Evolutionary conservation across 805 yeast species (phyloP), one percentile per base, ranked within the genome.

Genomic region (Teunomyces pallodes): DNA sequence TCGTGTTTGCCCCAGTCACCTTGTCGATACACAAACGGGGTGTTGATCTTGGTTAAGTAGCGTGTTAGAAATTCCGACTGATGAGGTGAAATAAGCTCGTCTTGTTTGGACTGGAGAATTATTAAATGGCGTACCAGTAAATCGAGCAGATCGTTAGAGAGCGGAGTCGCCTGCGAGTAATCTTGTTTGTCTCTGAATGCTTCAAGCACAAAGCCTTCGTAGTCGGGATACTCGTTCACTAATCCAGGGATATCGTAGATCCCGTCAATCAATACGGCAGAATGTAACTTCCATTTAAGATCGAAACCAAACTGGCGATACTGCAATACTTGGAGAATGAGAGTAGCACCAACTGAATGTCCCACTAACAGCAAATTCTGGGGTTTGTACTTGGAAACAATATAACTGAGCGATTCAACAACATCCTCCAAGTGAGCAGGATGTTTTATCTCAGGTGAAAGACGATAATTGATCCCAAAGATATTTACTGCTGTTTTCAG

Each of bases 311-410:
- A 56, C 28, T 57, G 51, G 13, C 36, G 45, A 45, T 50, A 59
- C 44, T 69, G 66, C 9, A 79, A 54, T n/a, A 78, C 53, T 56
- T 86, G 91, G 31, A 83, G 69, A 4, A 76, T 68, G 42, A 87
- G 59, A 1, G 87, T 82, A 1, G 91, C 88, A 2, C 96, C 96
- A 4, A 83, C 94, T 1, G 94, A 86, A 66, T 89, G 96, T 0
- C 96, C 96, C 9, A 80, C 70, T 0, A 72, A 12, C 59, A 56
- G 65, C n/a, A 62, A 28, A 4, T 51, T 43, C 2, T 43, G 29
- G 7, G 52, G 2, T 65, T 63, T 3, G 72, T 39, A 45, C 3
- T 51, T 30, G n/a, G 29, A 32, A 8, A 56, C 35, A 12, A 78
- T 54, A 5, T 56, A 49, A 32, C 59, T 55, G 5, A 86, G 54